These are phyloP conservation scores for Nannizziopsis arthrosporioides DNA, from an alignment of 2,329 filamentous ascomycete genomes.

Conservation along the genomic window DNA sequence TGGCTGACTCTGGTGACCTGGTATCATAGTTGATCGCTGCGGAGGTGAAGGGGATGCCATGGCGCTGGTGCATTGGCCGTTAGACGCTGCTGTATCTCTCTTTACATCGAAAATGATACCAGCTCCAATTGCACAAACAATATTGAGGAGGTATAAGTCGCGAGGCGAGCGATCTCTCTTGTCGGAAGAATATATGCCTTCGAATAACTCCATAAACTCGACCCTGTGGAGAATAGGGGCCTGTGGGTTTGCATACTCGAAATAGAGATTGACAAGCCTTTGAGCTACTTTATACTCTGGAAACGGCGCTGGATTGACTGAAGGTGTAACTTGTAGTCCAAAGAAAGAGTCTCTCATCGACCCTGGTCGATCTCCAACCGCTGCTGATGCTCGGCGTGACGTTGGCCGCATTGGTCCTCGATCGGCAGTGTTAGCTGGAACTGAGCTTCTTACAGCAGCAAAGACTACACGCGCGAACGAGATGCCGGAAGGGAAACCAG, in stretches of 20 bases:
- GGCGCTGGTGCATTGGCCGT: neutral
- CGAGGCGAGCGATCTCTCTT: constrained; percentile 57
- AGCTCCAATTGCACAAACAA: constrained; percentile 91
- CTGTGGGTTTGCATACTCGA: constrained; percentile 92
- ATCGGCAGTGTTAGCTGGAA: constrained; percentile 48
- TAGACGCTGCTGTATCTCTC: constrained; percentile 12
- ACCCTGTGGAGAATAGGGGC: constrained; percentile 82
- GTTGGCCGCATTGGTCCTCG: constrained; percentile 50
- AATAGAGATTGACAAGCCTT: constrained; percentile 70
- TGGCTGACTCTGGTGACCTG: constrained; percentile 58
- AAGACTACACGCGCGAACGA: constrained; percentile 92
- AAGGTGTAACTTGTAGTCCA: constrained; percentile 82
- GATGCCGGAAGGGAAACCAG: constrained; percentile 78
- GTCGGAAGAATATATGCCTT: constrained; percentile 62
- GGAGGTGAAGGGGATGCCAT: constrained; percentile 20
- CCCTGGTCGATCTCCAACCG: constrained; percentile 45
- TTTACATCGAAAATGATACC: constrained; percentile 68
- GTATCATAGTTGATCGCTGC: constrained; percentile 42
- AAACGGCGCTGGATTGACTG: constrained; percentile 73
- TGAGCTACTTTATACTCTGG: constrained; percentile 63
- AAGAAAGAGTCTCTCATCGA: constrained; percentile 95
- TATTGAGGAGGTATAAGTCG: constrained; percentile 89
- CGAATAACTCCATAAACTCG: constrained; percentile 82
- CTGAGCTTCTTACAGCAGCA: constrained; percentile 74
- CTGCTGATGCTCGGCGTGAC: constrained; percentile 41